A percentile compares a stretch with the other conserved stretches of the same genome.
These are phyloP conservation scores for Metschnikowia cubensis DNA, from an alignment of 805 yeast species.

Conservation along the genomic window DNA sequence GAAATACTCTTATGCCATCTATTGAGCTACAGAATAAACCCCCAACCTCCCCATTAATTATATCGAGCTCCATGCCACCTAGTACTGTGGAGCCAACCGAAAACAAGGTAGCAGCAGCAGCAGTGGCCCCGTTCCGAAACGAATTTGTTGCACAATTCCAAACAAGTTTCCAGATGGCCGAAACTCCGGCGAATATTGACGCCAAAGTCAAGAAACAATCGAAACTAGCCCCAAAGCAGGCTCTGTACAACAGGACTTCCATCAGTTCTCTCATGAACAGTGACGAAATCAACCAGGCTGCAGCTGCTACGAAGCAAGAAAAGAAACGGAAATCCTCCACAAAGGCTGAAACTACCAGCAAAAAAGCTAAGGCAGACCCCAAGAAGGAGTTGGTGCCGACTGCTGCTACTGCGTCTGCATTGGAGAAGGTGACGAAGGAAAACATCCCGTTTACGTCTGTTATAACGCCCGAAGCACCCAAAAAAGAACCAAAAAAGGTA, in stretches of 20 bases:
- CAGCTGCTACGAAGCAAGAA: constrained; percentile 6
- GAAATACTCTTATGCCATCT: neutral
- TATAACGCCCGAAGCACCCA: constrained; percentile 5
- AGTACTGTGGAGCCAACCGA: neutral
- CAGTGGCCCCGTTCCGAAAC: neutral
- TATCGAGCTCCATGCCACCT: neutral
- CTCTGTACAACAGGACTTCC: constrained; percentile 28
- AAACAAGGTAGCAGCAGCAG: neutral
- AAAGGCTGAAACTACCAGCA: constrained; percentile 11
- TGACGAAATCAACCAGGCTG: constrained; percentile 24
- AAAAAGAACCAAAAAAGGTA: constrained; percentile 9
- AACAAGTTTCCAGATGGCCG: constrained; percentile 23
- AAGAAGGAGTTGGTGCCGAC: neutral
- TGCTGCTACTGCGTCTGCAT: neutral
- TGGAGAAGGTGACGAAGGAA: neutral
- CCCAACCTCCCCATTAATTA: neutral
- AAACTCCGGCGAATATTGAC: neutral
- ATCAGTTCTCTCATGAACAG: constrained; percentile 39
- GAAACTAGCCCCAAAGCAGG: constrained; percentile 5
- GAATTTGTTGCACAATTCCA: constrained; percentile 21
- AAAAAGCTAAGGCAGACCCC: constrained; percentile 8
- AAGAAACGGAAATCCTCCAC: constrained; percentile 12
- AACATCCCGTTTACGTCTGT: neutral
- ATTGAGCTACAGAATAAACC: neutral
- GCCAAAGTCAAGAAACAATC: neutral